Conservation (phyloP, 306 rosid species). For the Arachis stenosperma region DNA sequence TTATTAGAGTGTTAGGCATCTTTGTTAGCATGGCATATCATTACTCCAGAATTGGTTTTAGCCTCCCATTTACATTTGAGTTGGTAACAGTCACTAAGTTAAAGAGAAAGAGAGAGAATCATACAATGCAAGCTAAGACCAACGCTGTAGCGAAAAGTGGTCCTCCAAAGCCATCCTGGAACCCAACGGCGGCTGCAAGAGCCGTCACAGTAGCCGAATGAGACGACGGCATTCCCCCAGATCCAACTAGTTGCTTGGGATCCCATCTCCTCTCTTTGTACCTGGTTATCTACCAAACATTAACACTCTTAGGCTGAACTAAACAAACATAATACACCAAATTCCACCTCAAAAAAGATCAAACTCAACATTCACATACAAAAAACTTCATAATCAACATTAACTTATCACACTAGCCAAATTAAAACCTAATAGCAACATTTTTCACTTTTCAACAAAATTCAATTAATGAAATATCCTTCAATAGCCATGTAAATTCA, state of each 20-base stretch:
- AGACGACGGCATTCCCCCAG: conserved; percentile 99
- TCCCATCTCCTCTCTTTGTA: conserved; percentile 93
- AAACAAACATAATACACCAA: conserved; percentile 9
- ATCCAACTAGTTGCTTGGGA: conserved; percentile 78
- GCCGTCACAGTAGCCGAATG: conserved; percentile 97
- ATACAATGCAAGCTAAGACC: conserved; percentile 85
- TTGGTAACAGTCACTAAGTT: background rate
- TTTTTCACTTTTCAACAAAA: background rate
- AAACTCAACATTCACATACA: no score
- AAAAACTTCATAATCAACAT: conserved; percentile 3
- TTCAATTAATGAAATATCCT: background rate
- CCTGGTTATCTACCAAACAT: conserved; percentile 48
- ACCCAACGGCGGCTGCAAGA: conserved; percentile 81
- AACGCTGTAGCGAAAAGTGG: conserved; percentile 75
- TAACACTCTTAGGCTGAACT: conserved; percentile 46
- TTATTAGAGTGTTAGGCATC: no score
- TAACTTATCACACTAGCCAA: conserved; percentile 12
- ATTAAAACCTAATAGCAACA: background rate
- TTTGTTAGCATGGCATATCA: no score
- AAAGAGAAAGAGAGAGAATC: conserved; percentile 37
- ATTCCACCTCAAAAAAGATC: background rate
- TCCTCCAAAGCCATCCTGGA: conserved; percentile 93
- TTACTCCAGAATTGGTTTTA: no score
- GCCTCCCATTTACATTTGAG: no score
- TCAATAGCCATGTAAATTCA: background rate